Base-by-base conservation (phyloP, 1,284 basidiomycete species). In the Microbotryum scabiosae region DNA sequence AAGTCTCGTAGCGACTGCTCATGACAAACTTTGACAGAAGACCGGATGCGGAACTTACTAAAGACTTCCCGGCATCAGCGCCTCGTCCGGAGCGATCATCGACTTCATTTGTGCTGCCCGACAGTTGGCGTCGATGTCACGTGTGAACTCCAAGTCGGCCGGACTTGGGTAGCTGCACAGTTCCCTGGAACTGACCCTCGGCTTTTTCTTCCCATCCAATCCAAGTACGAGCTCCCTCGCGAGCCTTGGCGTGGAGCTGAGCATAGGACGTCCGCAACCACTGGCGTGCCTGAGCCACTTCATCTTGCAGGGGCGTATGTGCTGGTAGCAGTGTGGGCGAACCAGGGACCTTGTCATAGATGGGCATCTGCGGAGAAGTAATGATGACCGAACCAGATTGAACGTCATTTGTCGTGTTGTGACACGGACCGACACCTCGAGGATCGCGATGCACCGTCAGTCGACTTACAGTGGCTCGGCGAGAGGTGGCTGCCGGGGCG, bases 11-110 rank as follows among this genome's bases (percentile, higher is more conserved):
- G 2, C 30, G 32, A 21, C 28, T 10, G 2, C 20, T 18, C 12
- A 16, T 28, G 25, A 20, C 8, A 21, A 12, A 2, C 20, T 3
- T 26, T n/a, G 6, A 10, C 20, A 16, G 25, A 41, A 18, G 25
- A 41, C 36, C 3, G 36, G 14, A 41, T 41, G 36, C 36, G 12
- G 12, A 25, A 44, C 63, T 26, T 21, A 67, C 66, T 92, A 93
- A 62, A 93, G 84, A 14, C 87, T 73, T 21, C 87, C 88, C 1
- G 92, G 92, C 7, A 85, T 91, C 45, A 96, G 81, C 1, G 84
- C 79, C 77, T 97, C 92, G 56, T 86, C 80, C 1, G 84, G 81
- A 1, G 88, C 84, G 26, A 88, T 77, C 69, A 96, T 82, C 6
- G 85, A 82, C 75, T 91, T 92, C 51, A 94, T 79, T 63, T 88